phyloP scores from a whole-genome alignment of 2,329 filamentous ascomycete species.

The Pseudogymnoascus sp. region DNA sequence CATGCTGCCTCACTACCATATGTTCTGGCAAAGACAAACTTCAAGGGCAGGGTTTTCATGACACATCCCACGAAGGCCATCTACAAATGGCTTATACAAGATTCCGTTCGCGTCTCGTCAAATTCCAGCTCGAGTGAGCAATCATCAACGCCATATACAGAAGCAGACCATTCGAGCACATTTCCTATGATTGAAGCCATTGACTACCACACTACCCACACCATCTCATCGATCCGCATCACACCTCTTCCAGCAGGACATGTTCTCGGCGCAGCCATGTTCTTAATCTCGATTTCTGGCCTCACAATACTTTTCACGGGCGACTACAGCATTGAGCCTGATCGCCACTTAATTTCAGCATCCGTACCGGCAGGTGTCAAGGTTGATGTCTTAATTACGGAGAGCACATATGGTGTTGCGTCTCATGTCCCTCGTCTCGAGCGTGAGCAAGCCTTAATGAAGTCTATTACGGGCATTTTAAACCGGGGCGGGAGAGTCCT shows the following conservation, averaged over 20 bases:
- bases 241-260: constrained; percentile 96
- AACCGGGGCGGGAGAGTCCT: constrained; percentile 88
- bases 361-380: constrained; percentile 83
- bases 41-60: constrained; percentile 95
- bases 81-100: constrained; percentile 98
- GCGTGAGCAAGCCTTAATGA: constrained; percentile 89
- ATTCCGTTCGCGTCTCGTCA: constrained; percentile 79
- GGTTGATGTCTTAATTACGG: constrained; percentile 93
- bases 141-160: constrained; percentile 80
- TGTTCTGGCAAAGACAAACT: constrained; percentile 95
- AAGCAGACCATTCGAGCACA: constrained; percentile 89
- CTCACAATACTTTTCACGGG: constrained; percentile 97
- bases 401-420: constrained; percentile 94
- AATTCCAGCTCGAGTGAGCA: constrained; percentile 50
- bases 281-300: constrained; percentile 91
- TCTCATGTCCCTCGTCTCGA: constrained; percentile 87
- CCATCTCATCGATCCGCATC: constrained; percentile 90
- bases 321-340: constrained; percentile 93
- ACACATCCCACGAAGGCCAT: constrained; percentile 98
- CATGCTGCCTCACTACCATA: constrained; percentile 98
- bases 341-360: constrained; percentile 90
- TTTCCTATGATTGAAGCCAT: constrained; percentile 95
- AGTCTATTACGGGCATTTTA: constrained; percentile 82
- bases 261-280: constrained; percentile 98
- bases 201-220: constrained; percentile 96